A percentile compares a stretch with the other conserved stretches of the same genome.
phyloP scores from a whole-genome alignment of 768 basidiomycete species.

The Phaffia australis region DNA sequence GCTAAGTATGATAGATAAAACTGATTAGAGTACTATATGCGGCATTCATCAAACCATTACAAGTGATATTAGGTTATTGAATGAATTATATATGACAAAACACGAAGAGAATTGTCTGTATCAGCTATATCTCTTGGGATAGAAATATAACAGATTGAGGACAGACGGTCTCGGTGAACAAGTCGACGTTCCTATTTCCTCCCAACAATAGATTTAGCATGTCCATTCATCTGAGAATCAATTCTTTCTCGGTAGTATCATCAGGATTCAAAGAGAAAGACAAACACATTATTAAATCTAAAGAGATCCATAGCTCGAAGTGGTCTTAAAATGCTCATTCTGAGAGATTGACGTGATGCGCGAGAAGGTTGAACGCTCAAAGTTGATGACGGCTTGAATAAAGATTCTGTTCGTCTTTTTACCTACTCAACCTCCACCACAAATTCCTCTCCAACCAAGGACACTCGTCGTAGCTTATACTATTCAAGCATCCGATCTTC shows the following conservation, averaged over 20 bases:
- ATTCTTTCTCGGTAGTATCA: background rate
- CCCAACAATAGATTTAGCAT: background rate
- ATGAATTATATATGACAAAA: background rate
- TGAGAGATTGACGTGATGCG: background rate
- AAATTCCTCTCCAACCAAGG: too few species aligned
- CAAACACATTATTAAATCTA: slow-evolving; percentile 82
- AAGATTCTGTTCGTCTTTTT: too few species aligned
- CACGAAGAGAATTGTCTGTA: background rate
- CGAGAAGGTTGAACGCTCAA: too few species aligned
- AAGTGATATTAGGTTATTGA: background rate
- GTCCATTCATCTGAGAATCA: too few species aligned
- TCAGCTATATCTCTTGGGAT: background rate
- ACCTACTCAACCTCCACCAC: too few species aligned
- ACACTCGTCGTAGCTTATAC: too few species aligned
- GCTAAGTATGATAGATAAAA: slow-evolving; percentile 85
- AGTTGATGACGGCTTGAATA: too few species aligned
- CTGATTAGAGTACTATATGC: slow-evolving; percentile 61
- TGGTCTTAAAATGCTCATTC: slow-evolving; percentile 74
- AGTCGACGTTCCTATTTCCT: slow-evolving; percentile 68
- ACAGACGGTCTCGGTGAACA: slow-evolving; percentile 89
- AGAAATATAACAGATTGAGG: background rate
- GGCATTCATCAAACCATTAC: background rate
- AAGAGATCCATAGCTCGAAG: slow-evolving; percentile 84
- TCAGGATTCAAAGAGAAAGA: slow-evolving; percentile 21
- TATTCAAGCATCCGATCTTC: too few species aligned